Evolutionary conservation across 768 basidiomycete genomes (phyloP).

Genomic region (Pilatotrama ljubarskyi): DNA sequence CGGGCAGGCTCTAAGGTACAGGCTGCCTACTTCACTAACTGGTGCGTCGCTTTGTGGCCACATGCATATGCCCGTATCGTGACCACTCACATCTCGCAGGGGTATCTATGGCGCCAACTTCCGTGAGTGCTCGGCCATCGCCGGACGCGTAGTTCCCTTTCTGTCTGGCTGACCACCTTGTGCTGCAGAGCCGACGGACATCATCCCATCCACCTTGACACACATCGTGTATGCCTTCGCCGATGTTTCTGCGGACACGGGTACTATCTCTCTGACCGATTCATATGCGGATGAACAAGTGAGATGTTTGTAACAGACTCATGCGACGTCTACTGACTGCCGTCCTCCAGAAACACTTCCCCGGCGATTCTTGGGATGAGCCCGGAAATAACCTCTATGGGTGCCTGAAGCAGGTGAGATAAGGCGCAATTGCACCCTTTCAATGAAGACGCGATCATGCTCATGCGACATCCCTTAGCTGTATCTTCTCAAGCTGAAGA

Average conservation of each 20-base stretch:
- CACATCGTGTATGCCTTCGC: conserved; percentile 84
- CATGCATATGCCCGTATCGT: background rate
- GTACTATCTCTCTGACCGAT: conserved; percentile 67
- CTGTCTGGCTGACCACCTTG: background rate
- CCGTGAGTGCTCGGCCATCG: conserved; percentile 22
- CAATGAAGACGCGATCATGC: background rate
- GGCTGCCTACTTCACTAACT: conserved; percentile 58
- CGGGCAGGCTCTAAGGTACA: conserved; percentile 32
- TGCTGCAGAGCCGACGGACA: conserved; percentile 62
- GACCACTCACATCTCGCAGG: conserved; percentile 17
- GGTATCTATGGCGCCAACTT: conserved; percentile 36
- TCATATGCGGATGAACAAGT: conserved; percentile 73
- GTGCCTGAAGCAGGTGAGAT: conserved; percentile 69
- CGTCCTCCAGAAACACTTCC: conserved; percentile 58
- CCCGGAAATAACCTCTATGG: conserved; percentile 82
- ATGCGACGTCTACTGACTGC: background rate
- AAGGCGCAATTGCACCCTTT: background rate
- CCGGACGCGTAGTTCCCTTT: background rate
- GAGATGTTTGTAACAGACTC: background rate
- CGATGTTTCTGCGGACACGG: conserved; percentile 62
- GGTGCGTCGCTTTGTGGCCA: conserved; percentile 28
- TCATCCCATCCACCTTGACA: conserved; percentile 59
- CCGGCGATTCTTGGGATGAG: conserved; percentile 76
- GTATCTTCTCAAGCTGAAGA: conserved; percentile 58
- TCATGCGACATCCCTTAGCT: conserved; percentile 26